Evolutionary conservation across 139 green algal species (phyloP).

Genomic region (Micromonas commoda): DNA sequence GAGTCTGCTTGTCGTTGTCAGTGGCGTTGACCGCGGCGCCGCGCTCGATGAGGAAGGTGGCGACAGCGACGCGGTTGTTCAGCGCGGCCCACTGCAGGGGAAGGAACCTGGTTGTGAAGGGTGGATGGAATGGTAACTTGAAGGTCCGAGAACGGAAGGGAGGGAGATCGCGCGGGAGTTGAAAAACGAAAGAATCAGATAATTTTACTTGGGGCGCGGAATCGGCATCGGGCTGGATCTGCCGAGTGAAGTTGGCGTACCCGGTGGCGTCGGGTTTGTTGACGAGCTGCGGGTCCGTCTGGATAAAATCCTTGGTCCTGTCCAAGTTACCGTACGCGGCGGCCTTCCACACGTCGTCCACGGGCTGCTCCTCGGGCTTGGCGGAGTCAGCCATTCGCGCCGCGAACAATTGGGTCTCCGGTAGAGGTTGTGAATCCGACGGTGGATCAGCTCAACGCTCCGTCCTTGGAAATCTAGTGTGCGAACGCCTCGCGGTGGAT

Average conservation of each 20-base stretch:
- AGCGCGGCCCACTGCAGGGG: constrained; percentile 84
- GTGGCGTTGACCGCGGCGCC: constrained; percentile 50
- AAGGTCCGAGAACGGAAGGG: too few relatives aligned
- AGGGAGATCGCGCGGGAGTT: background rate
- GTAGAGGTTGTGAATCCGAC: too few relatives aligned
- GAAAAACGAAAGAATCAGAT: background rate
- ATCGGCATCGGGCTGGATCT: too few relatives aligned
- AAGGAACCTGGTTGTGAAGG: constrained; percentile 1
- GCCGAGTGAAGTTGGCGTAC: constrained; percentile 44
- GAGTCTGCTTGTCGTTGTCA: constrained; percentile 73
- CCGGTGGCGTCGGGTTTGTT: constrained; percentile 23
- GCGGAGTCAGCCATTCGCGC: too few relatives aligned
- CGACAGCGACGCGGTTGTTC: constrained; percentile 76
- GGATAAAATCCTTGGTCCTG: constrained; percentile 51
- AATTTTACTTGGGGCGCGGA: too few relatives aligned
- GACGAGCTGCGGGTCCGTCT: constrained; percentile 37
- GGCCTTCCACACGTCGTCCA: constrained; percentile 32
- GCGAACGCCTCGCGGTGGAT: too few relatives aligned
- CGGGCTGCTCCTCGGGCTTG: background rate
- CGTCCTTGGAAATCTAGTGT: too few relatives aligned
- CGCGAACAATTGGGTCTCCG: too few relatives aligned
- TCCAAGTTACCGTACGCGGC: constrained; percentile 77
- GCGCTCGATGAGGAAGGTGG: constrained; percentile 57
- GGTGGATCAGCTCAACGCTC: too few relatives aligned
- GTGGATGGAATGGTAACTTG: background rate